Base-by-base conservation (phyloP, 495 filamentous ascomycete genomes). In the Bacidia gigantensis region DNA sequence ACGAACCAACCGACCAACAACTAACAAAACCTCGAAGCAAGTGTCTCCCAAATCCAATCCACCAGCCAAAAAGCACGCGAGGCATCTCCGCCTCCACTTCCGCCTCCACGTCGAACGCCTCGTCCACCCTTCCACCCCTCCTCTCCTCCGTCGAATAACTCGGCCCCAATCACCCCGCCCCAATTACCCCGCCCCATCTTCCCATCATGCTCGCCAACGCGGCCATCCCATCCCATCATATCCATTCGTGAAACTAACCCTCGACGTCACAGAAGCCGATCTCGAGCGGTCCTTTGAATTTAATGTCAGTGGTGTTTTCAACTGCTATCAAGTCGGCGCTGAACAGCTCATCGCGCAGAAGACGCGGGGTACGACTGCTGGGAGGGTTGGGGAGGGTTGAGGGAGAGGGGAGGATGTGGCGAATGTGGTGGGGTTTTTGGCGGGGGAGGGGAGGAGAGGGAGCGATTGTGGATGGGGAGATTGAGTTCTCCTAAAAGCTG, bases 121-220 rank as follows among this genome's bases (percentile, higher is more conserved):
- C 53, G 63, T 83, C 2, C 46, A 67, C 24, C 64, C n/a, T n/a
- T n/a, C n/a, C n/a, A n/a, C n/a, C n/a, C n/a, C n/a, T n/a, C n/a
- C n/a, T n/a, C n/a, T n/a, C 59, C 1, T 69, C 71, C 2, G 70
- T 77, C 1, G 47, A 62, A 1, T 55, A 60, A 20, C 64, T 82
- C 0, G 80, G 79, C 9, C 71, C 73, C n/a, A n/a, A n/a, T n/a
- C n/a, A n/a, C n/a, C n/a, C n/a, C n/a, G n/a, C n/a, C n/a, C n/a
- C n/a, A n/a, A n/a, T n/a, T n/a, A n/a, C n/a, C n/a, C n/a, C n/a
- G n/a, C n/a, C n/a, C n/a, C n/a, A n/a, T 1, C 60, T 83, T 20
- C 70, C 69, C 45, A 75, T 74, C 18, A 80, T 81, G 76, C 61
- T 82, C 35, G 78, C 78, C 40, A 81, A 82, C 57, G 78, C 78